Percentiles rank a stretch among this genome's conserved stretches.
Evolutionary conservation across 257 asterid genomes (phyloP).

Genomic region (Agastache rugosa): DNA sequence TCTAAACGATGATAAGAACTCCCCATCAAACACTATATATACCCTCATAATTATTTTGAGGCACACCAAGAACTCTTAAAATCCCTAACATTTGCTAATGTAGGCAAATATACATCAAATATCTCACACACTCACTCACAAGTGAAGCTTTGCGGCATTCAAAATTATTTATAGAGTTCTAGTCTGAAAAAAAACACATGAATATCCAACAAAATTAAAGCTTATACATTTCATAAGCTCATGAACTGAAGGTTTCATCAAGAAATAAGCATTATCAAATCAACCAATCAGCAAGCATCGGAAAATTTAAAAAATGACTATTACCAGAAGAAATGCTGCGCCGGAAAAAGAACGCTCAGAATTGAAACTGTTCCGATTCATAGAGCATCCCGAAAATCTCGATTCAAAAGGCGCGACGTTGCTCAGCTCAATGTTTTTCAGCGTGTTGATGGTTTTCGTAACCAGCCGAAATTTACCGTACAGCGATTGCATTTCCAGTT

Average conservation of each 20-base stretch:
- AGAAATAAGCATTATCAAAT: neutral
- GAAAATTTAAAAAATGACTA: neutral
- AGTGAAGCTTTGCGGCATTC: neutral
- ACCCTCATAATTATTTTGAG: neutral
- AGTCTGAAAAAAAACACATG: neutral
- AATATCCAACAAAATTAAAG: slow-evolving; percentile 19
- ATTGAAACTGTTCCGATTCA: slow-evolving; percentile 31
- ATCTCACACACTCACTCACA: neutral
- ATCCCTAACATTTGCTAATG: neutral
- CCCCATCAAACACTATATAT: neutral
- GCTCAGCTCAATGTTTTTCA: slow-evolving; percentile 42
- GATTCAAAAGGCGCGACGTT: slow-evolving; percentile 32
- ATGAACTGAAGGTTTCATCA: neutral
- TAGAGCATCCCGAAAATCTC: slow-evolving; percentile 30
- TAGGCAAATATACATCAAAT: neutral
- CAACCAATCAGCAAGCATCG: slow-evolving; percentile 1
- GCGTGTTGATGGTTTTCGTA: slow-evolving; percentile 41
- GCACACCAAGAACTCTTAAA: neutral
- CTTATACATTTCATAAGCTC: slow-evolving; percentile 26
- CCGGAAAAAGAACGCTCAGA: slow-evolving; percentile 34
- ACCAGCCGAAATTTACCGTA: slow-evolving; percentile 49
- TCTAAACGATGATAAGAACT: neutral
- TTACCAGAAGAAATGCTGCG: slow-evolving; percentile 42
- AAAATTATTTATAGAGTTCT: neutral
- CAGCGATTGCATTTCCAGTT: slow-evolving; percentile 56